Base-by-base conservation (phyloP, 2,329 filamentous ascomycete genomes). In the Fusarium armeniacum region DNA sequence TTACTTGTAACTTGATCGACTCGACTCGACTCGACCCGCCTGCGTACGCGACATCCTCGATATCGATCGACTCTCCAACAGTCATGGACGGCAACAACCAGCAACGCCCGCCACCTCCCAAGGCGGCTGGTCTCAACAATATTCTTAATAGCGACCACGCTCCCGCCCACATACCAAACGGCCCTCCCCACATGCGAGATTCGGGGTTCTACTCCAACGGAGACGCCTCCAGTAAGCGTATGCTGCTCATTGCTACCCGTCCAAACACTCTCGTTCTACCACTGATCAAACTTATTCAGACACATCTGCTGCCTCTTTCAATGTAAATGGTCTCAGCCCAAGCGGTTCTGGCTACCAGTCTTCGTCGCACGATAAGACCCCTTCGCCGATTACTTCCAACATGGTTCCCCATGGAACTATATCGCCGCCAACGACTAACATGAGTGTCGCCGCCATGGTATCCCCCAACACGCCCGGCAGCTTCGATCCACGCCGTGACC, bases 361-460 rank as follows among this genome's bases (percentile, higher is more conserved):
- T 40, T 63, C 60, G 6, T 81, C 82, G 22, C 80, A 82, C 33
- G 88, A 90, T 73, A 89, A 90, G 78, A 90, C 88, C 2, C 88
- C 88, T 1, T 90, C 88, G 2, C 88, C 88, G 11, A 85, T 87
- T 20, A 82, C 85, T 41, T 72, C 83, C 40, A 84, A 85, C 72
- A 78, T 85, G 62, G 75, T 85, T 20, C 83, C 84, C 2, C 86
- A 86, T 45, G 78, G 86, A 12, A 77, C 89, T 20, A 80, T 86
- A 36, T 90, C 88, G 10, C 87, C 88, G 8, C 77, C 83, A 1
- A 83, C 84, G 16, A 85, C 84, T 71, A 85, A 87, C 74, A 91
- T 91, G 89, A 90, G 87, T 62, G 87, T 90, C 41, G 87, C 88
- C 22, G 88, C 88, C 20, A 90, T 90, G 80, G 87, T 90, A 13